Evolutionary conservation across 108 stramenopile species (phyloP).

Genomic region (Cyclostephanos tholiformis): DNA sequence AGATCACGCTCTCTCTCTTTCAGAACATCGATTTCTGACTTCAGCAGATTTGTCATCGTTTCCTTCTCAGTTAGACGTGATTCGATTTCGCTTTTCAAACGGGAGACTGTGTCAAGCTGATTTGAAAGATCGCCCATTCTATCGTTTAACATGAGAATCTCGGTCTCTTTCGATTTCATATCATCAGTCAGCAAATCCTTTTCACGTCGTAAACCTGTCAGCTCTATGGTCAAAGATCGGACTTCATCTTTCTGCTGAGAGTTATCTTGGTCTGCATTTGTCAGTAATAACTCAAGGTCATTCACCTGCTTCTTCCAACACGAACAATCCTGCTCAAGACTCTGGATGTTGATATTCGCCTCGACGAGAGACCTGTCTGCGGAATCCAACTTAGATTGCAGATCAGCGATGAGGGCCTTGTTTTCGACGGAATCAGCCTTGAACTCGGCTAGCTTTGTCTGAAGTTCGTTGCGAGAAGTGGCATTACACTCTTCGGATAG

Average conservation of each 20-base stretch:
- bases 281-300: background rate
- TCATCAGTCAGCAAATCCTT: background rate
- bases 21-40: no score
- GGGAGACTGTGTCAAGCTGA: no score
- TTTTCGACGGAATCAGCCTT: conserved; percentile 1
- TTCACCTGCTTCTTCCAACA: conserved; percentile 9
- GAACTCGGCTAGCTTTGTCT: background rate
- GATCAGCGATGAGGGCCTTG: conserved; percentile 17
- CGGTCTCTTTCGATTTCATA: background rate
- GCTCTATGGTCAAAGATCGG: no score
- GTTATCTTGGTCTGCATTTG: background rate
- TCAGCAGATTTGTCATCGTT: no score
- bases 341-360: conserved; percentile 16
- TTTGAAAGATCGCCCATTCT: no score
- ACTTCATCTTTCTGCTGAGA: background rate
- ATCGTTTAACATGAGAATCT: no score
- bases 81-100: no score
- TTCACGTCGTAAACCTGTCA: no score
- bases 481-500: background rate
- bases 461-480: no score
- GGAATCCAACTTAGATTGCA: conserved; percentile 9
- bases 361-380: conserved; percentile 23
- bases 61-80: no score
- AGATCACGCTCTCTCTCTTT: background rate
- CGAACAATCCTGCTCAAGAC: conserved; percentile 21